Evolutionary conservation across 1,284 basidiomycete species (phyloP).

Genomic region (Ceratobasidium sp.): DNA sequence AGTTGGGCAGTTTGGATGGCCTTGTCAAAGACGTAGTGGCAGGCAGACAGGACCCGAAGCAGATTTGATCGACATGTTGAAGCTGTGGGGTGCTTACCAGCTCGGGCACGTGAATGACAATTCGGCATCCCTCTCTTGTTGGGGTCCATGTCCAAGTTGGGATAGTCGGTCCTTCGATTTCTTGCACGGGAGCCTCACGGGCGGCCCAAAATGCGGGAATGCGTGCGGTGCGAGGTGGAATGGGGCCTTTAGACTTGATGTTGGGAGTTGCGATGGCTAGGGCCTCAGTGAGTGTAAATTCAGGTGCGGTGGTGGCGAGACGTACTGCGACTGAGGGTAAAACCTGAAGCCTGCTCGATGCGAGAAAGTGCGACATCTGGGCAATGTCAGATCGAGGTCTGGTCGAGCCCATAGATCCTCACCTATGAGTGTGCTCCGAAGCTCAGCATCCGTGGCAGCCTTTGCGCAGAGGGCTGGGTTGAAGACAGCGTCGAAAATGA

Average conservation of each 20-base stretch:
- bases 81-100: slow-evolving; percentile 8
- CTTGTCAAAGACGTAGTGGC: too few species aligned
- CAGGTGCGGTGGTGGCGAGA: slow-evolving; percentile 15
- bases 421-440: slow-evolving; percentile 77
- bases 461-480: slow-evolving; percentile 67
- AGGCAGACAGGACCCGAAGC: background rate
- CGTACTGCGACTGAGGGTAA: slow-evolving; percentile 46
- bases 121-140: slow-evolving; percentile 33
- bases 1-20: background rate
- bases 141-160: slow-evolving; percentile 38
- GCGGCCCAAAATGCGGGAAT: slow-evolving; percentile 43
- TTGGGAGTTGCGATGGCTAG: slow-evolving; percentile 46
- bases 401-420: slow-evolving; percentile 47
- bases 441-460: slow-evolving; percentile 66
- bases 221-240: slow-evolving; percentile 43
- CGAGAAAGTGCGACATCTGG: slow-evolving; percentile 45
- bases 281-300: slow-evolving; percentile 9
- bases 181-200: slow-evolving; percentile 39
- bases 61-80: background rate
- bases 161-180: slow-evolving; percentile 5
- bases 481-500: slow-evolving; percentile 77
- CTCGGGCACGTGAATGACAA: slow-evolving; percentile 34
- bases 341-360: slow-evolving; percentile 45
- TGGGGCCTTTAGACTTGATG: slow-evolving; percentile 45
- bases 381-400: background rate